phyloP scores from a whole-genome alignment of 2,329 filamentous ascomycete genomes.

The Fusarium subtropicale region DNA sequence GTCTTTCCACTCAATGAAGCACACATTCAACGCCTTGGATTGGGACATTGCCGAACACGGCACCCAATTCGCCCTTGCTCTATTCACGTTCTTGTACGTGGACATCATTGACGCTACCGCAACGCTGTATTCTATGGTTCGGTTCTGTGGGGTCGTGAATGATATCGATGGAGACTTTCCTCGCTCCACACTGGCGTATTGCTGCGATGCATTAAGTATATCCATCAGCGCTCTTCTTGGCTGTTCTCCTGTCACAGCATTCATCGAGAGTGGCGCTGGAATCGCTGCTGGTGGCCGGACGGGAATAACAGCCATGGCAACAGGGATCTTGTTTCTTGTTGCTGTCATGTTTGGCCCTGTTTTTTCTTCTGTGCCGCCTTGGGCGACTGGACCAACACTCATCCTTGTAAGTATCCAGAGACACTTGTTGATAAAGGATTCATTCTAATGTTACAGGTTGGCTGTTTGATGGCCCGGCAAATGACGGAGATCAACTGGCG shows the following conservation, averaged over 20 bases:
- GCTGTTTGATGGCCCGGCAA: slow-evolving; percentile 64
- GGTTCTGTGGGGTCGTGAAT: too few species aligned
- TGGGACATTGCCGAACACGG: slow-evolving; percentile 75
- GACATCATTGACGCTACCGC: slow-evolving; percentile 79
- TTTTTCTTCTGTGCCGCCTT: slow-evolving; percentile 66
- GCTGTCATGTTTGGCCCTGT: too few species aligned
- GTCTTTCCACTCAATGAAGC: slow-evolving; percentile 77
- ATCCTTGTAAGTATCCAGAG: slow-evolving; percentile 60
- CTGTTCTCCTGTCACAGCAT: too few species aligned
- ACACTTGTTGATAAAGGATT: fast-evolving
- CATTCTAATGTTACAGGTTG: slow-evolving; percentile 49
- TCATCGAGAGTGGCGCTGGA: too few species aligned
- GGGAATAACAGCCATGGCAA: too few species aligned
- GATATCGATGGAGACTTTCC: too few species aligned
- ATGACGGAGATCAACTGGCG: slow-evolving; percentile 85
- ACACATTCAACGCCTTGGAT: slow-evolving; percentile 73
- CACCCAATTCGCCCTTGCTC: slow-evolving; percentile 74
- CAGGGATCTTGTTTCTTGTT: too few species aligned
- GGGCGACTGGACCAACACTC: slow-evolving; percentile 81
- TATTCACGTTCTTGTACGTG: slow-evolving; percentile 79
- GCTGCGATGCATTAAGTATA: too few species aligned
- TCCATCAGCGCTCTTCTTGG: too few species aligned
- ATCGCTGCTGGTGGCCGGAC: too few species aligned
- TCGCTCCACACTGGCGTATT: too few species aligned
- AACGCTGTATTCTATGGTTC: slow-evolving; percentile 67